A percentile compares a stretch with the other conserved stretches of the same genome.
These are phyloP conservation scores for Syzygium malaccense DNA, from an alignment of 441 rosid species.

Conservation along the genomic window DNA sequence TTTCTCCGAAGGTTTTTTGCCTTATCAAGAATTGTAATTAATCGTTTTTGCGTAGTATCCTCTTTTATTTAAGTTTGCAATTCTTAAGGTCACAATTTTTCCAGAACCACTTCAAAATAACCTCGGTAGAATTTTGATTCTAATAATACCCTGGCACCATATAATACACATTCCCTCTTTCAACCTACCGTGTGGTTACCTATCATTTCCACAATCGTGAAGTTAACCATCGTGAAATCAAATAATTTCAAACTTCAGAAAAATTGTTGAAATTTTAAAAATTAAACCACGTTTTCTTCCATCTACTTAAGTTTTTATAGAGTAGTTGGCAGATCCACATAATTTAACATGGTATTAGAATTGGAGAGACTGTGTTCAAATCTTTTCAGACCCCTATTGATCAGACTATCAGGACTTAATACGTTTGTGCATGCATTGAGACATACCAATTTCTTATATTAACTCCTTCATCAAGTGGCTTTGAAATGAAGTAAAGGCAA, in stretches of 20 bases:
- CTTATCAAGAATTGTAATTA: neutral
- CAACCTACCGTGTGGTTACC: neutral
- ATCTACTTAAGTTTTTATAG: neutral
- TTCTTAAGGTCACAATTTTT: neutral
- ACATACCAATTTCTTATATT: neutral
- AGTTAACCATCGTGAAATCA: neutral
- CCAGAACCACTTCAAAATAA: neutral
- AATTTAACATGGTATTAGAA: neutral
- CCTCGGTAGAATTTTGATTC: neutral
- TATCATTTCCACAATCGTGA: neutral
- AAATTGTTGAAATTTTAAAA: neutral
- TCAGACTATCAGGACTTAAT: neutral
- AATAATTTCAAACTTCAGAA: neutral
- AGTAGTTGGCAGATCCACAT: neutral
- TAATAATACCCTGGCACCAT: neutral
- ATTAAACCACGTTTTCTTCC: neutral
- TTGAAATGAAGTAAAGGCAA: neutral
- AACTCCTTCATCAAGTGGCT: neutral
- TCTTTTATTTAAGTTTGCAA: neutral
- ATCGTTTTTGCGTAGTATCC: accelerated
- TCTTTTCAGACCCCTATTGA: neutral
- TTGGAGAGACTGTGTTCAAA: too few relatives aligned
- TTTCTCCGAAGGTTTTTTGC: neutral
- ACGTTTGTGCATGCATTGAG: neutral
- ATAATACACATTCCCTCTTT: neutral